A percentile compares a stretch with the other conserved stretches of the same genome.
These are phyloP conservation scores for Euphorbia pulcherrima DNA, from an alignment of 345 rosid species.

Conservation along the genomic window DNA sequence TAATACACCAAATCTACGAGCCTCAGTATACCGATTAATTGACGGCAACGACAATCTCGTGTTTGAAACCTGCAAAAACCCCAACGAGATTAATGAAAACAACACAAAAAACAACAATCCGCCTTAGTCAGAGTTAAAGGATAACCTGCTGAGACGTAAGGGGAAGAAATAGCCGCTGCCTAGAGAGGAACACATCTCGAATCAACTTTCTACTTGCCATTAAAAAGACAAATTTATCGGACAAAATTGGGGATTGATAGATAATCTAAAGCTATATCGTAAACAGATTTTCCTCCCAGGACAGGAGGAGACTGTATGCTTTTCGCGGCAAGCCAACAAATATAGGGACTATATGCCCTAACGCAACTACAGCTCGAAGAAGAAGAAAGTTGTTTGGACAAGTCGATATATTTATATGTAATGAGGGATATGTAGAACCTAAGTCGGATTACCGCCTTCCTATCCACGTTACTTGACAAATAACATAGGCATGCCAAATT, in stretches of 20 bases:
- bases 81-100: background rate
- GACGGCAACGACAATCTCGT: conserved; percentile 36
- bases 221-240: background rate
- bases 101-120: conserved; percentile 7
- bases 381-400: background rate
- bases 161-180: conserved; percentile 42
- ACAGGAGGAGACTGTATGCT: background rate
- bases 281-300: background rate
- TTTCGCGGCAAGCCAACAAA: conserved; percentile 4
- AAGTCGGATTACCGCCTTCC: background rate
- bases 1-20: conserved; percentile 67
- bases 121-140: background rate
- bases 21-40: conserved; percentile 30
- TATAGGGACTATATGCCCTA: background rate
- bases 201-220: conserved; percentile 83
- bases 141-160: conserved; percentile 45
- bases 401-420: background rate
- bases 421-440: background rate
- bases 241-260: background rate
- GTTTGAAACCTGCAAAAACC: conserved; percentile 40
- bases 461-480: background rate
- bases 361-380: background rate
- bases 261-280: background rate
- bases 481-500: too few relatives aligned
- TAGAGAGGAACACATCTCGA: conserved; percentile 56